A percentile compares a stretch with the other conserved stretches of the same genome.
Evolutionary conservation across 2,329 filamentous ascomycete species (phyloP).

Genomic region (Elsinoe batatas): DNA sequence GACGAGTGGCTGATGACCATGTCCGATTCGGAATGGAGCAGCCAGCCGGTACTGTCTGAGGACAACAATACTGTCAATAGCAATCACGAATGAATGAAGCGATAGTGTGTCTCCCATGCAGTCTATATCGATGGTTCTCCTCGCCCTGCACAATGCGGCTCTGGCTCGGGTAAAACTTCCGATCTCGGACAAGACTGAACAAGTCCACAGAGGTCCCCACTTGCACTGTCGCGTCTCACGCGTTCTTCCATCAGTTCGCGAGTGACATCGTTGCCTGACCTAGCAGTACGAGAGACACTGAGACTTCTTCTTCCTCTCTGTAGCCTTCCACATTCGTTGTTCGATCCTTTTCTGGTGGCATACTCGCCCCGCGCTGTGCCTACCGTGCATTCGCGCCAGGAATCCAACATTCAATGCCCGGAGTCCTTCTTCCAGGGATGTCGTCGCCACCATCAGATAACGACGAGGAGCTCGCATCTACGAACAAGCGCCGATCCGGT

Average conservation of each 20-base stretch:
- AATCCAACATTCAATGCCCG: constrained; percentile 6
- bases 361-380: neutral
- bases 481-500: constrained; percentile 15
- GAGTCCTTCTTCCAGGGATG: constrained; percentile 8
- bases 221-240: constrained; percentile 6
- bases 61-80: neutral
- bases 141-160: neutral
- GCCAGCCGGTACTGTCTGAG: neutral
- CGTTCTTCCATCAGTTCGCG: neutral
- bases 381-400: neutral
- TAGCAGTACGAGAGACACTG: neutral
- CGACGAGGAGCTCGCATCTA: neutral
- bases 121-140: neutral
- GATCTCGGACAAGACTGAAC: neutral
- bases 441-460: constrained; percentile 7
- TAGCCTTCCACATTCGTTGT: neutral
- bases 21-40: constrained; percentile 41
- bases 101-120: neutral
- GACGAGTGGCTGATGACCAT: constrained; percentile 78
- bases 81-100: constrained; percentile 8
- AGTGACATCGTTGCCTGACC: neutral
- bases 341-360: neutral
- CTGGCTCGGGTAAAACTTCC: neutral
- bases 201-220: neutral
- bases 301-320: neutral